phyloP scores from a whole-genome alignment of 768 basidiomycete species.

The Collybiopsis luxurians region DNA sequence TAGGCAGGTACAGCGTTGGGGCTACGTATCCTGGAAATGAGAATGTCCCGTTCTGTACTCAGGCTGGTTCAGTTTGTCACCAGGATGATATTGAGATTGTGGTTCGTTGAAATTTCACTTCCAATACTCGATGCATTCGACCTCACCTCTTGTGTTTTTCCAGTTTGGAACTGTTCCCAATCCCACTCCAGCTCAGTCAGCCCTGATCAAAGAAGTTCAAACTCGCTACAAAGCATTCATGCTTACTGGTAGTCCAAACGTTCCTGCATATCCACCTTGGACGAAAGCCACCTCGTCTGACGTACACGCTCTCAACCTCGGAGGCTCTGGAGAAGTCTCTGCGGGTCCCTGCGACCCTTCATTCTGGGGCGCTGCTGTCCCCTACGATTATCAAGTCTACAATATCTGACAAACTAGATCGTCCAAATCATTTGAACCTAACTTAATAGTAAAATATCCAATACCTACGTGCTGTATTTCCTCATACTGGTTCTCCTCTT shows the following conservation, averaged over 20 bases:
- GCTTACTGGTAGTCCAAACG: conserved; percentile 60
- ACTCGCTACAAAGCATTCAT: conserved; percentile 68
- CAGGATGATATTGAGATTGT: conserved; percentile 82
- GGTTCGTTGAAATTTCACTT: conserved; percentile 37
- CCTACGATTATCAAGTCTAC: conserved; percentile 65
- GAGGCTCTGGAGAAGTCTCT: conserved; percentile 49
- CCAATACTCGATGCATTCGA: not conserved
- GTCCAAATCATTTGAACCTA: too few relatives aligned
- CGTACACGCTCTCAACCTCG: conserved; percentile 60
- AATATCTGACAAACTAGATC: not conserved
- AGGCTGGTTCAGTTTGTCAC: conserved; percentile 64
- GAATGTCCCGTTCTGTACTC: conserved; percentile 51
- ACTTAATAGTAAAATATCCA: too few relatives aligned
- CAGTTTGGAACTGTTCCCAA: conserved; percentile 56
- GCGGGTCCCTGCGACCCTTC: conserved; percentile 59
- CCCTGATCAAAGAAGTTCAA: conserved; percentile 66
- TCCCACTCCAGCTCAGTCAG: conserved; percentile 53
- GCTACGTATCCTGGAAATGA: conserved; percentile 72
- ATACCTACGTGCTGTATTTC: too few relatives aligned
- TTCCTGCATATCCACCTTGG: conserved; percentile 50
- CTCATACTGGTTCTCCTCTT: too few relatives aligned
- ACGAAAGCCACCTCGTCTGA: conserved; percentile 44
- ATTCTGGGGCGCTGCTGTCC: conserved; percentile 65
- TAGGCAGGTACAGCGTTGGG: conserved; percentile 63
- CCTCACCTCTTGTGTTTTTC: conserved; percentile 6